phyloP scores from a whole-genome alignment of 148 eudicot genomes.

The Camellia japonica region DNA sequence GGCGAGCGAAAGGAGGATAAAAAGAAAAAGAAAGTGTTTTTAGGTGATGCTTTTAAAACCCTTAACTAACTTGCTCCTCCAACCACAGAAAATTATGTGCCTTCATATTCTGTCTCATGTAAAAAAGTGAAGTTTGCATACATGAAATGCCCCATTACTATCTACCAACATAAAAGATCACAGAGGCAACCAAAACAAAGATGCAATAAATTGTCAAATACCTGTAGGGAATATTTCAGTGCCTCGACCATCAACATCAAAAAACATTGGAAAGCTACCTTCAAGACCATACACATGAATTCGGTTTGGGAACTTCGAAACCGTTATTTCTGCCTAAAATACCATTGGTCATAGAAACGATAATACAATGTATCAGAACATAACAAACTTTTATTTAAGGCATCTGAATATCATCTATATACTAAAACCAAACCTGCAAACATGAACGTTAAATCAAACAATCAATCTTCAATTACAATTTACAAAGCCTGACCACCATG shows the following conservation, averaged over 20 bases:
- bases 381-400: background rate
- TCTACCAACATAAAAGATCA: background rate
- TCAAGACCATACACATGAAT: conserved; percentile 80
- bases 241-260: conserved; percentile 87
- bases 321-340: conserved; percentile 64
- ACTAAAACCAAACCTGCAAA: background rate
- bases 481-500: background rate
- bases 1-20: background rate
- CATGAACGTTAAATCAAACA: background rate
- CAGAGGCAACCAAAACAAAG: background rate
- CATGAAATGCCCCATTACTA: background rate
- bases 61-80: background rate
- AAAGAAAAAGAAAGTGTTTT: too few relatives aligned
- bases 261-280: conserved; percentile 78
- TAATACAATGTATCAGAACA: background rate
- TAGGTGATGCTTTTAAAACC: background rate
- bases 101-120: background rate
- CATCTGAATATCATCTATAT: background rate
- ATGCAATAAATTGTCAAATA: conserved; percentile 15
- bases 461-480: background rate
- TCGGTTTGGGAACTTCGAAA: conserved; percentile 79
- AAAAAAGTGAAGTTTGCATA: background rate
- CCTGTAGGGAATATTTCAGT: conserved; percentile 85
- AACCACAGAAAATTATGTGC: background rate
- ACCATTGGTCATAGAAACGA: background rate